Evolutionary conservation across 1,284 basidiomycete genomes (phyloP), one percentile per base, ranked within the genome.

Genomic region (Ustilago bromivora): DNA sequence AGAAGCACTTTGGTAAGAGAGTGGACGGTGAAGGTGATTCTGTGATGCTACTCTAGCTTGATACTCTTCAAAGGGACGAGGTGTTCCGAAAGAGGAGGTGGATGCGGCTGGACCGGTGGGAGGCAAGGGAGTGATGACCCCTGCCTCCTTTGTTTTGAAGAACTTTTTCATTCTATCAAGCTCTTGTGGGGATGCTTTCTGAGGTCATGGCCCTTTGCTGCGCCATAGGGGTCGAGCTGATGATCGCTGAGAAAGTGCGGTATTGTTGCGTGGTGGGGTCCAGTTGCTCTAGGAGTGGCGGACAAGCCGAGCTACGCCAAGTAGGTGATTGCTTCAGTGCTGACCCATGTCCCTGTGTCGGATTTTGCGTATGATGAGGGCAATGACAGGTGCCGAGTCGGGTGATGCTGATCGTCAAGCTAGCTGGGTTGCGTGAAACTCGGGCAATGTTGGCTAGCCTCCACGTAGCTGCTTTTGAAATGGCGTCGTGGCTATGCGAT

Each of bases 121-220:
- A 68, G 74, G 74, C 68, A 76, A 52, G 49, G 74, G 74, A 54
- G 68, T 71, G 66, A 76, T 76, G 69, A 58, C 51, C 58, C 69
- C 74, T 12, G 74, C 74, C 69, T 71, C 73, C 69, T 71, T 76
- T 34, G 57, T 15, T 52, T 47, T 67, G 66, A 76, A 76, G 59
- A 76, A 71, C 62, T 67, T 71, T 53, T 76, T 76, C 74, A 76
- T 76, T 28, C 49, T 61, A 58, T 57, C 31, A 17, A 28, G 58
- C 31, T n/a, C 57, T 31, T 53, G 47, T 52, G n/a, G 13, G 23
- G 46, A 15, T 56, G 41, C 7, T 5, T 51, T 10, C 36, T 3
- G 35, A n/a, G 32, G 34, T 23, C 51, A 62, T 71, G 59, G 46
- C 43, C 63, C 23, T 62, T 65, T 58, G n/a, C 56, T 34, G 58